phyloP scores from a whole-genome alignment of 164 flowering plant species.

The Vitis labrusca region DNA sequence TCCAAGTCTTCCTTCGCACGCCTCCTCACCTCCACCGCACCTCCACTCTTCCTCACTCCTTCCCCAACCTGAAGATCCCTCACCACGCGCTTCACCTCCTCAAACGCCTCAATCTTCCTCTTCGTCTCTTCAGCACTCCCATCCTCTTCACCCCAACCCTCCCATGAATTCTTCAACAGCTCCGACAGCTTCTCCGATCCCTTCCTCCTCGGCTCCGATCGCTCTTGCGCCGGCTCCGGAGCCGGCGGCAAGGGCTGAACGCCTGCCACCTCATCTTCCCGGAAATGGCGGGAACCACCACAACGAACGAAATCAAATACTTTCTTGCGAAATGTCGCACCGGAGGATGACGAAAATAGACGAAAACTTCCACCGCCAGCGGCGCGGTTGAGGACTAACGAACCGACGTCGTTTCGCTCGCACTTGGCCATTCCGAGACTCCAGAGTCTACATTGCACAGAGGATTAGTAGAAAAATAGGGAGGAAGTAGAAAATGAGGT shows the following conservation, averaged over 20 bases:
- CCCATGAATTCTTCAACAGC: conserved; percentile 43
- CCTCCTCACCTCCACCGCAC: conserved; percentile 50
- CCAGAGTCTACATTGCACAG: conserved; percentile 32
- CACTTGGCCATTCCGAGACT: conserved; percentile 42
- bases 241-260: not conserved
- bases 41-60: conserved; percentile 28
- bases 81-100: conserved; percentile 53
- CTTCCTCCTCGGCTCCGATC: not conserved
- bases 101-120: conserved; percentile 59
- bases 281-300: conserved; percentile 22
- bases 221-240: not conserved
- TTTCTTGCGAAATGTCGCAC: conserved; percentile 36
- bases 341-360: conserved; percentile 28
- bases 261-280: not conserved
- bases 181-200: conserved; percentile 67
- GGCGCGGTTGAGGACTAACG: conserved; percentile 42
- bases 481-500: no score
- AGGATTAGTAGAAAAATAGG: not conserved
- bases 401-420: conserved; percentile 50
- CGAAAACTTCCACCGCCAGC: conserved; percentile 17
- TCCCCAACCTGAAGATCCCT: conserved; percentile 42
- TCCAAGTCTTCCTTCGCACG: conserved; percentile 67
- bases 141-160: conserved; percentile 27
- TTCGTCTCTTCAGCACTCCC: conserved; percentile 39
- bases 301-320: conserved; percentile 40